A percentile compares a stretch with the other conserved stretches of the same genome.
phyloP scores from a whole-genome alignment of 2,329 filamentous ascomycete genomes.

The Sarocladium kiliense region DNA sequence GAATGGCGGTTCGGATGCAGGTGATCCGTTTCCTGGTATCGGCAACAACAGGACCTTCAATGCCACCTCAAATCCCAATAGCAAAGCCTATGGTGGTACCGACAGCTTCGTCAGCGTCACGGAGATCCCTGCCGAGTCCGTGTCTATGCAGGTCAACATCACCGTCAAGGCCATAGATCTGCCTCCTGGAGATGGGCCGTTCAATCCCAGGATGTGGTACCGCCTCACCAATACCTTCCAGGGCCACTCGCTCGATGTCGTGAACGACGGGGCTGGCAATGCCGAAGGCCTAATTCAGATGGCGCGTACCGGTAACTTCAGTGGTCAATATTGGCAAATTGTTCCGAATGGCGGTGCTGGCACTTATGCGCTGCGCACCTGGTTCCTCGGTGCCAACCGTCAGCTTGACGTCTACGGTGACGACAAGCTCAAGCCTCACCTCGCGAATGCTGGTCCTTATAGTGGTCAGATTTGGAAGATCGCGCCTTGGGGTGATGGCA shows the following conservation, averaged over 20 bases:
- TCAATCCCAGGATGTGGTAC: constrained; percentile 4
- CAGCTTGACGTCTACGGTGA: constrained; percentile 5
- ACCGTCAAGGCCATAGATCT: background rate
- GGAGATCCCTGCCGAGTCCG: background rate
- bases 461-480: constrained; percentile 6
- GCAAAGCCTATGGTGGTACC: background rate
- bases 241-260: constrained; percentile 3
- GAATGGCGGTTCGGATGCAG: background rate
- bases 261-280: constrained; percentile 4
- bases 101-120: constrained; percentile 4
- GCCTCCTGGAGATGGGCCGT: background rate
- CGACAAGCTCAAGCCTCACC: constrained; percentile 3
- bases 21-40: constrained; percentile 3
- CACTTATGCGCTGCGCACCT: background rate
- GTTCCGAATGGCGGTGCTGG: background rate
- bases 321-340: constrained; percentile 5
- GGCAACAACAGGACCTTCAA: background rate
- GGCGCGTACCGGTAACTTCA: constrained; percentile 3
- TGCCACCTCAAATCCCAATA: background rate
- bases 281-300: constrained; percentile 3
- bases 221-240: constrained; percentile 7
- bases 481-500: constrained; percentile 2
- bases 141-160: constrained; percentile 6
- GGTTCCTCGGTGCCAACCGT: constrained; percentile 1
- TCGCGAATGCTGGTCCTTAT: background rate